Base-by-base conservation (phyloP, 2,329 filamentous ascomycete genomes). In the Epichloe hybrida region DNA sequence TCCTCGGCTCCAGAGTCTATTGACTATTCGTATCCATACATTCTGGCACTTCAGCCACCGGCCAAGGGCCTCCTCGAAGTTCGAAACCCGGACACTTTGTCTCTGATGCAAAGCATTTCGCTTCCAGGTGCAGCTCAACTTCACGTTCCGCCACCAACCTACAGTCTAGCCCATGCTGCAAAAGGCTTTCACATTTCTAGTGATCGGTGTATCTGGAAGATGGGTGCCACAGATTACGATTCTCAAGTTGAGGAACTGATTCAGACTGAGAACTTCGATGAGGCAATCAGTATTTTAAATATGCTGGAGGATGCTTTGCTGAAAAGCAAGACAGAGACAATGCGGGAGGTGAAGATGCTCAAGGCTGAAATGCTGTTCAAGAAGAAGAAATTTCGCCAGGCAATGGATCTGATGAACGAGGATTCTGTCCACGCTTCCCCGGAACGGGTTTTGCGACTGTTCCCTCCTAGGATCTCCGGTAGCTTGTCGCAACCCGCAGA, bases 11-110 rank as follows among this genome's bases (percentile, higher is more conserved):
- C 93, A 1, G 90, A 96, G 60, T 84, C 84, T 51, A 83, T 98
- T 53, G 93, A 91, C 21, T 98, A 96, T 66, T 96, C 90, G 21
- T 98, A 98, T 64, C 93, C 93, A 0, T 98, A 96, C 63, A 83
- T 98, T 50, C 73, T 98, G 46, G 87, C 89, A 9, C 72, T 98
- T 13, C 89, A 95, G 62, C 75, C 88, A 7, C 81, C 88, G 0
- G 76, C 86, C 1, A 95, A 93, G 66, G 89, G 91, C 3, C 81
- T 80, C 0, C 71, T 98, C 11, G 93, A 98, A 67, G 84, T 98
- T 38, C 79, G 93, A 40, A 98, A 96, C 61, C 91, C 93, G 0
- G 85, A 93, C 52, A 97, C 91, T 0, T 70, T 97, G 44, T 93
- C 83, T n/a, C 70, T 96, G 15, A 72, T 98, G 17, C 93, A 98